Evolutionary conservation across 1,139 yeast genomes (phyloP).

Genomic region (Candida tropicalis): DNA sequence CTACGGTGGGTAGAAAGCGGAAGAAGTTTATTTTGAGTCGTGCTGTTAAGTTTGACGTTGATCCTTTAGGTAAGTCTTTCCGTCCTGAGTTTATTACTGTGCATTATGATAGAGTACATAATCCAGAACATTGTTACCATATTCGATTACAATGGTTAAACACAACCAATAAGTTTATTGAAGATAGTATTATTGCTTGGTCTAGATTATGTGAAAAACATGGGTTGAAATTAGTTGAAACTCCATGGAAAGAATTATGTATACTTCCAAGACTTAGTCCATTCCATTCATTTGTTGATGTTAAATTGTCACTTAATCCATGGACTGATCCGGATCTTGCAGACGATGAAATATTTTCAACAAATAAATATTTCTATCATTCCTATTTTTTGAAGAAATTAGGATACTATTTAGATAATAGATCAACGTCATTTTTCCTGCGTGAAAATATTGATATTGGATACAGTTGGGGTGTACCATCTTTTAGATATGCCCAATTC

Average conservation of each 20-base stretch:
- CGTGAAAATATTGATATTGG: slow-evolving; percentile 56
- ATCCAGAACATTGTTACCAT: slow-evolving; percentile 94
- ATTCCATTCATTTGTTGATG: slow-evolving; percentile 80
- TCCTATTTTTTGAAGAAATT: slow-evolving; percentile 62
- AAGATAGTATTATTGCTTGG: slow-evolving; percentile 83
- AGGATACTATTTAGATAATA: slow-evolving; percentile 80
- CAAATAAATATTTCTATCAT: slow-evolving; percentile 63
- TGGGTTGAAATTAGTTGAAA: slow-evolving; percentile 86
- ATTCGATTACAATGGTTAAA: slow-evolving; percentile 91
- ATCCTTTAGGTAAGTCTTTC: slow-evolving; percentile 69
- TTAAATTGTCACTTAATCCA: slow-evolving; percentile 66
- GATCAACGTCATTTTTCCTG: slow-evolving; percentile 68
- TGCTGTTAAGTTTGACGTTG: slow-evolving; percentile 72
- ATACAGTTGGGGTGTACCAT: slow-evolving; percentile 92
- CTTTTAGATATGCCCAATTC: slow-evolving; percentile 82
- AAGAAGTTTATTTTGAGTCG: slow-evolving; percentile 51
- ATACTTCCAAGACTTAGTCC: slow-evolving; percentile 78
- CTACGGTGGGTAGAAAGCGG: slow-evolving; percentile 25
- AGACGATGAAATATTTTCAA: slow-evolving; percentile 45
- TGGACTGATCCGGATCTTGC: slow-evolving; percentile 61
- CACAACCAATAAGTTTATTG: slow-evolving; percentile 85
- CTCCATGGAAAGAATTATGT: slow-evolving; percentile 88
- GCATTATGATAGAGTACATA: slow-evolving; percentile 90
- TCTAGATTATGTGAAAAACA: slow-evolving; percentile 81
- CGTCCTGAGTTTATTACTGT: slow-evolving; percentile 79